Base-by-base conservation (phyloP, 140 eudicot genomes). In the Cichorium intybus region DNA sequence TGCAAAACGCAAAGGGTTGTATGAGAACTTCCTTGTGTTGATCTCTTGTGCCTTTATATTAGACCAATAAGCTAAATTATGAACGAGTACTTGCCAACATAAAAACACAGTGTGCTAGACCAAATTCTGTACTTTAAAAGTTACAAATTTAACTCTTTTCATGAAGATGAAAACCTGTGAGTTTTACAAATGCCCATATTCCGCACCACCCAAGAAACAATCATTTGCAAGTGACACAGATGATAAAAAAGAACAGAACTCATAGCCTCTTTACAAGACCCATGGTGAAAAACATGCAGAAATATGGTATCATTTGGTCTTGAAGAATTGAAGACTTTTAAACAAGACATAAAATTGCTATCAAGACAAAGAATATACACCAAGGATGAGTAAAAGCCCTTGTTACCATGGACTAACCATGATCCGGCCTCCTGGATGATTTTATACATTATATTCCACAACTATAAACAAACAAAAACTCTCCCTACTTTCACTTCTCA, bases 381-480 rank as follows among this genome's bases (percentile, higher is more conserved):
- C 57, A 63, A 63, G 77, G 43, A 71, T 39, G 39, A 50, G 73
- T 71, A 57, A 64, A 77, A 64, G 59, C 74, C 56, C 62, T 10
- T 62, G 58, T 58, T 5, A 49, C 14, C 46, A 61, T 43, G 49
- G 49, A 20, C 49, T 20, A 43, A n/a, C n/a, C n/a, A n/a, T n/a
- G n/a, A n/a, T n/a, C n/a, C n/a, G 61, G 37, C 75, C 66, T 60
- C 71, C 43, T 56, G 64, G 68, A 63, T 31, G 68, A 77, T 37
- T 71, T 77, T 77, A 71, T 77, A 77, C 78, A 71, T 59, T 66
- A 71, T 76, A 62, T 75, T 51, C 63, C 72, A 76, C 76, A 61
- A 68, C 60, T 51, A 60, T 57, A 67, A 14, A 41, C 26, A 70
- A 37, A 59, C 26, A 60, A 31, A 20, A 45, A 56, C 65, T 56